Conservation (phyloP, 2,329 filamentous ascomycete species). For the Aureobasidium sp. region DNA sequence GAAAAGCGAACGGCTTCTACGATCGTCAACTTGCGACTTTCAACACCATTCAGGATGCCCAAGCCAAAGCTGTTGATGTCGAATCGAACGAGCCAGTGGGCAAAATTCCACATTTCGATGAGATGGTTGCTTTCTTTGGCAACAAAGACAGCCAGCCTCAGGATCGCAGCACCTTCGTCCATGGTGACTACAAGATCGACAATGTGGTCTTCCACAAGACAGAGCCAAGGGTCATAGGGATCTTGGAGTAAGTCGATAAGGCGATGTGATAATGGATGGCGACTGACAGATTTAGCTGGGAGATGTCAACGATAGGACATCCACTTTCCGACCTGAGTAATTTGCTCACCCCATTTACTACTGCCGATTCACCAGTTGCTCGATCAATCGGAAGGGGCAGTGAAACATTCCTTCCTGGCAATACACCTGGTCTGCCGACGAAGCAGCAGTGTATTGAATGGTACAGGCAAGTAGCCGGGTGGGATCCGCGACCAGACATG, state of each 20-base stretch:
- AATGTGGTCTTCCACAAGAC: conserved; percentile 70
- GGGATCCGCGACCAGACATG: conserved; percentile 55
- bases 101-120: conserved; percentile 72
- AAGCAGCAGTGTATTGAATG: conserved; percentile 52
- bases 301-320: conserved; percentile 97
- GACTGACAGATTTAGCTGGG: conserved; percentile 51
- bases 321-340: conserved; percentile 87
- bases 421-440: conserved; percentile 58
- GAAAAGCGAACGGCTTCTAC: conserved; percentile 71
- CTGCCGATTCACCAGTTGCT: conserved; percentile 31
- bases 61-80: conserved; percentile 65
- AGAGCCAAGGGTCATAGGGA: conserved; percentile 79
- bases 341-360: conserved; percentile 47
- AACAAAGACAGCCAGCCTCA: conserved; percentile 61
- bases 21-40: conserved; percentile 79
- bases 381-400: conserved; percentile 33
- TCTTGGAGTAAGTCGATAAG: conserved; percentile 52
- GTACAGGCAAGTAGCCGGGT: conserved; percentile 62
- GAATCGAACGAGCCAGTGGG: conserved; percentile 73
- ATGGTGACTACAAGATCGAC: conserved; percentile 88
- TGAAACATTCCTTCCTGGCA: conserved; percentile 52
- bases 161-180: conserved; percentile 72
- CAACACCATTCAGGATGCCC: conserved; percentile 65
- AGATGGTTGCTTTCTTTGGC: conserved; percentile 70
- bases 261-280: background rate